Conservation (phyloP, 108 stramenopile genomes). For the Conticribra guillardii region DNA sequence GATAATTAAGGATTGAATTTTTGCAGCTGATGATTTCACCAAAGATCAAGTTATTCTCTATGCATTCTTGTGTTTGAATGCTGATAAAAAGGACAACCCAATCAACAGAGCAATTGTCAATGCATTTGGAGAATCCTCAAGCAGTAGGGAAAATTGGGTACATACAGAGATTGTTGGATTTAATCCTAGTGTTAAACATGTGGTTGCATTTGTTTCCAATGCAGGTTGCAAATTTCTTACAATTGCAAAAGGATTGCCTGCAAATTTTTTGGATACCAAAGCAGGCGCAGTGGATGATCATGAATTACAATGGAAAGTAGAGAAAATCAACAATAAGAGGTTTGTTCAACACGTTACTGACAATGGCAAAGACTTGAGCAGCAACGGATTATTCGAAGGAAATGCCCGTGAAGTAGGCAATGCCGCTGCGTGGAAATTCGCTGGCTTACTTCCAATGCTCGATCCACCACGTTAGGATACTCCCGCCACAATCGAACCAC, state of each 20-base stretch:
- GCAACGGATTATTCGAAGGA: conserved; percentile 59
- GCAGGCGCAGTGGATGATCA: conserved; percentile 66
- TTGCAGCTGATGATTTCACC: conserved; percentile 51
- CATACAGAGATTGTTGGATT: conserved; percentile 69
- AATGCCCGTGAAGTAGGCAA: conserved; percentile 56
- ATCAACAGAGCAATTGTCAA: conserved; percentile 78
- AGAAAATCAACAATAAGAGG: conserved; percentile 36
- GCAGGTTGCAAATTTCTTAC: conserved; percentile 40
- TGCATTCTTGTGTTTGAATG: conserved; percentile 70
- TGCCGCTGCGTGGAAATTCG: conserved; percentile 63
- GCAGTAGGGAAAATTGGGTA: conserved; percentile 34
- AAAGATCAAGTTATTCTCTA: conserved; percentile 60
- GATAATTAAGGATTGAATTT: conserved; percentile 66
- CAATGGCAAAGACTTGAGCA: conserved; percentile 42
- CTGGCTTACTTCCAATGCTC: conserved; percentile 84
- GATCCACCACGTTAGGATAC: conserved; percentile 88
- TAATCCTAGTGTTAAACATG: conserved; percentile 67
- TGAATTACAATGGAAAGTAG: conserved; percentile 73
- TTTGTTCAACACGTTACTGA: conserved; percentile 15
- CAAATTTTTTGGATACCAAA: conserved; percentile 69
- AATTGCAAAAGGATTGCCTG: conserved; percentile 69
- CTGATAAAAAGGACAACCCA: conserved; percentile 88
- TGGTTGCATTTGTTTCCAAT: conserved; percentile 57
- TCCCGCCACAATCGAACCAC: conserved; percentile 66
- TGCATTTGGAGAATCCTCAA: conserved; percentile 2